Conservation (phyloP, 352 stramenopile genomes). For the Globisporangium carolinianum region DNA sequence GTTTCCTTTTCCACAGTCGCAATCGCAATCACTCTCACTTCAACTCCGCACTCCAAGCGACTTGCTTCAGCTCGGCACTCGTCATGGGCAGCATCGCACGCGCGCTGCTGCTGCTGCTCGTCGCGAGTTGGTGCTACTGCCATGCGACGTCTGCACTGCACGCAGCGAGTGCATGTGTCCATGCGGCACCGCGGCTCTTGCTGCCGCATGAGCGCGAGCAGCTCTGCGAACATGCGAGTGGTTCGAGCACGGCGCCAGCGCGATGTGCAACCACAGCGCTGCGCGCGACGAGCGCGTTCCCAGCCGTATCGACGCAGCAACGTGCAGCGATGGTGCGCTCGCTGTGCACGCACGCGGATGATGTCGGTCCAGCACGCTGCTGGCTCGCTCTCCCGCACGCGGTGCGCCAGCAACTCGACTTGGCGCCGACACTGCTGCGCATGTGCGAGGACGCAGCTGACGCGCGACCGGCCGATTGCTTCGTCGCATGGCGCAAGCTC, state of each 20-base stretch:
- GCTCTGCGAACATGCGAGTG: slow-evolving; percentile 12
- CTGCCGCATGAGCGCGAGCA: slow-evolving; percentile 20
- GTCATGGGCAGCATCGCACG: background rate
- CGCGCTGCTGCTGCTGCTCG: background rate
- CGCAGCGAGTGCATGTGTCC: slow-evolving; percentile 12
- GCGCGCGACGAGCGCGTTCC: slow-evolving; percentile 11
- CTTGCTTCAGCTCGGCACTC: too few species aligned
- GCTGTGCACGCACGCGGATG: slow-evolving; percentile 16
- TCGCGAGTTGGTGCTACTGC: background rate
- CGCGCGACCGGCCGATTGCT: slow-evolving; percentile 24
- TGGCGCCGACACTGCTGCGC: slow-evolving; percentile 17
- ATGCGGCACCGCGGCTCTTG: slow-evolving; percentile 22
- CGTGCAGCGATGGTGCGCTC: slow-evolving; percentile 17
- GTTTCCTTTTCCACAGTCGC: too few species aligned
- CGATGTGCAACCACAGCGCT: slow-evolving; percentile 24
- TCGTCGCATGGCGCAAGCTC: slow-evolving; percentile 24
- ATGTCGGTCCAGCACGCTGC: slow-evolving; percentile 30
- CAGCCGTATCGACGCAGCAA: slow-evolving; percentile 6
- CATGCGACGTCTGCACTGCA: too few species aligned
- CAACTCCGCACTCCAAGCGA: too few species aligned
- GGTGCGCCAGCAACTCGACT: slow-evolving; percentile 18
- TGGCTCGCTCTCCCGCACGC: slow-evolving; percentile 27
- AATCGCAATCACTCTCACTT: too few species aligned
- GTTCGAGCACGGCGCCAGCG: slow-evolving; percentile 8
- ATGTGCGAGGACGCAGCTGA: slow-evolving; percentile 31